Percentiles rank a stretch among this genome's conserved stretches.
Conservation (phyloP, 768 basidiomycete genomes). For the Cyclocybe cylindracea region DNA sequence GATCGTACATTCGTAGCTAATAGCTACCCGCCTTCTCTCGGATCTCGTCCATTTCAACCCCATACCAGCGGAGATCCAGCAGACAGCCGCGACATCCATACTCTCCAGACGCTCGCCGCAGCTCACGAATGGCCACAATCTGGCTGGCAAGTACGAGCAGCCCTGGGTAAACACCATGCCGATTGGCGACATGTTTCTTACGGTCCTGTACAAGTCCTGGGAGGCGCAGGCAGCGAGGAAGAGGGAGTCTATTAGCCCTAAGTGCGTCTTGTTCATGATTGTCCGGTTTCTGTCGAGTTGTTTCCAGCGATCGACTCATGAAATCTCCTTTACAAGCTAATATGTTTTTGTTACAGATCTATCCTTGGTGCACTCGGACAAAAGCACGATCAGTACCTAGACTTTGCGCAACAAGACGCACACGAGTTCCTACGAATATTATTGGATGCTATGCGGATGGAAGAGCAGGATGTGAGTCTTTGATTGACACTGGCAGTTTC, state of each 20-base stretch:
- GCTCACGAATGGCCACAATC: conserved; percentile 65
- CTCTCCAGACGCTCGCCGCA: conserved; percentile 60
- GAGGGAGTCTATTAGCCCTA: conserved; percentile 63
- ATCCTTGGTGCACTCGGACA: conserved; percentile 68
- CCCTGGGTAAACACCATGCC: conserved; percentile 63
- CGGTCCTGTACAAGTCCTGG: conserved; percentile 65
- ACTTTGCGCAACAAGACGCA: conserved; percentile 94
- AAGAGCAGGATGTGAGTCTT: conserved; percentile 79
- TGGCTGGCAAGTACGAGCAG: conserved; percentile 52
- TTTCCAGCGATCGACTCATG: too few species aligned
- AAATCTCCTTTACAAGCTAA: not conserved
- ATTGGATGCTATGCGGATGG: conserved; percentile 92
- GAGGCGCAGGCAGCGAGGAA: conserved; percentile 51
- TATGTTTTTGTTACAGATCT: conserved; percentile 37
- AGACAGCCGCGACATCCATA: conserved; percentile 38
- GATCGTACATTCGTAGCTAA: conserved; percentile 42
- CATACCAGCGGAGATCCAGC: conserved; percentile 42
- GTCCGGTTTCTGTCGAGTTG: not conserved
- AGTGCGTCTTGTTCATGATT: conserved; percentile 43
- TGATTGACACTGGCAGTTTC: not conserved
- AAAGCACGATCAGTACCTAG: conserved; percentile 94
- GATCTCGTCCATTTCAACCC: conserved; percentile 58
- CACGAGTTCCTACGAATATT: conserved; percentile 92
- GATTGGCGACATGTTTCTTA: conserved; percentile 68
- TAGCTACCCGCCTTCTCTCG: conserved; percentile 64